Base-by-base conservation (phyloP, 192 early-diverging fungal genomes). In the Phlyctochytrium planicorne region DNA sequence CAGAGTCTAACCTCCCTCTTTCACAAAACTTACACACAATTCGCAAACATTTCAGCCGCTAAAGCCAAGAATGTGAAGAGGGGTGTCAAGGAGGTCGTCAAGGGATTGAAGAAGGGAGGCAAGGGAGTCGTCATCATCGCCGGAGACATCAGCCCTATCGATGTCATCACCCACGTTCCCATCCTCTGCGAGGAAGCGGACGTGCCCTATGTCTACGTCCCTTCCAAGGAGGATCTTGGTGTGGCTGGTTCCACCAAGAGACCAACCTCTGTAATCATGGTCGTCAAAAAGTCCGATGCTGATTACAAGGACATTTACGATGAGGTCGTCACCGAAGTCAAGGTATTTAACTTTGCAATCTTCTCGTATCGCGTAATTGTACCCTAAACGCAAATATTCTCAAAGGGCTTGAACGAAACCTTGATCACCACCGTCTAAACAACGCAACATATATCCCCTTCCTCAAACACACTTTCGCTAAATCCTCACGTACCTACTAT, bases 71-170 rank as follows among this genome's bases (percentile, higher is more conserved):
- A 90, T 40, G 85, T 95, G 40, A 90, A 90, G 77, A 90, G 97
- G 66, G 97, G 97, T 59, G 93, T 98, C 24, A 98, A 98, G 85
- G 97, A 99, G 79, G 94, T 98, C 31, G 91, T 93, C 50, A 98
- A 98, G 84, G 93, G 89, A 67, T 83, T 99, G 73, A 86, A 94
- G 55, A 99, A 99, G 86, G 93, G 93, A 60, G 82, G 89, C 61
- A 96, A 97, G 85, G 97, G 91, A 2, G 65, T 98, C 66, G 95
- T 98, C 25, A 78, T 99, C 29, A 88, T 99, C 75, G 95, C 97
- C 20, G 95, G 94, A 53, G 94, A 99, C 78, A 92, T 97, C 70
- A 94, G 92, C 29, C 97, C 97, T 30, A 86, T 98, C 53, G 97
- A 99, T 75, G 94, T 98, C 63, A 92, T 99, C 63, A 91, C 97